Conservation (phyloP, 2,329 filamentous ascomycete species). For the Alternaria tenuissima region DNA sequence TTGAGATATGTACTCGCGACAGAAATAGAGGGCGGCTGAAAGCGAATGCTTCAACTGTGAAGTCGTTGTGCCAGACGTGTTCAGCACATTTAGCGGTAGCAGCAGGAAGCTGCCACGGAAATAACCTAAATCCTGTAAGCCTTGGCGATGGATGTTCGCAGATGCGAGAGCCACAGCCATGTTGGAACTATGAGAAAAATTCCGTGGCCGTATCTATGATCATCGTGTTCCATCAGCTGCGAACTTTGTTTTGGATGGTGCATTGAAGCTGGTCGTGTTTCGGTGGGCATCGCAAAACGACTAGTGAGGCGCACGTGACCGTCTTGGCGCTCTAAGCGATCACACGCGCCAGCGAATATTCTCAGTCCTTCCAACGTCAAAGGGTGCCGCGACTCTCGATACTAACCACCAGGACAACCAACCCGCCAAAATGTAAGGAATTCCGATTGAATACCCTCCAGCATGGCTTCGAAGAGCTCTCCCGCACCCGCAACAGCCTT, state of each 20-base stretch:
- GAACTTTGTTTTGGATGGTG: background rate
- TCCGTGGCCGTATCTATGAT: too few species aligned
- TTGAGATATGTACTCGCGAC: background rate
- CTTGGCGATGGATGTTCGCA: background rate
- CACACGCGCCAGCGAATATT: slow-evolving; percentile 17
- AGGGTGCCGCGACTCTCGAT: slow-evolving; percentile 7
- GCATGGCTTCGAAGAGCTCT: slow-evolving; percentile 28
- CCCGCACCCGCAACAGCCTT: slow-evolving; percentile 25
- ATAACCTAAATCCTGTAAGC: background rate
- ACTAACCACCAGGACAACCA: slow-evolving; percentile 50
- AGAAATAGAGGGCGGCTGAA: background rate
- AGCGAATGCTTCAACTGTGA: background rate
- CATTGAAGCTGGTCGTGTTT: background rate
- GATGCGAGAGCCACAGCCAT: background rate
- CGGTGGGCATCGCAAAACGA: slow-evolving; percentile 9
- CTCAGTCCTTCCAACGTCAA: slow-evolving; percentile 17
- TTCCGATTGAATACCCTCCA: slow-evolving; percentile 26
- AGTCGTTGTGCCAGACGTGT: background rate
- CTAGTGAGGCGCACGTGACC: slow-evolving; percentile 11
- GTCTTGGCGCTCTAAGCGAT: slow-evolving; percentile 20
- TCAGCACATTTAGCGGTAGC: background rate
- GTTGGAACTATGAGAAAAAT: background rate
- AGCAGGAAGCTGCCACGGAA: background rate
- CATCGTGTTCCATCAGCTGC: background rate
- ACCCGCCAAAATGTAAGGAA: slow-evolving; percentile 55